A percentile compares a stretch with the other conserved stretches of the same genome.
Conservation (phyloP, 2,329 filamentous ascomycete genomes). For the Neonectria sp. region DNA sequence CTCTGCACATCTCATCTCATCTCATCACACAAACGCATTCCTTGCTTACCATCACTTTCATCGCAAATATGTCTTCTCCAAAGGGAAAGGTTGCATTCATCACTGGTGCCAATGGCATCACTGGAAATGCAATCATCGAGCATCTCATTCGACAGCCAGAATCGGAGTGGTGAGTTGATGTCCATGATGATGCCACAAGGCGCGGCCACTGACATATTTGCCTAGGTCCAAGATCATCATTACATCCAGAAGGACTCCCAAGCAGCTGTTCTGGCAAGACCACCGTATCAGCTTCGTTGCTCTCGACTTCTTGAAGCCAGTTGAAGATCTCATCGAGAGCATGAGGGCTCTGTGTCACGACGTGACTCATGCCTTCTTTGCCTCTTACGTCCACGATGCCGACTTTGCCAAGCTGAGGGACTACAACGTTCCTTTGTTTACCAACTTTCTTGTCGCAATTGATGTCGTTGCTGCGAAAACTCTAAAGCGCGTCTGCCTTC, state of each 20-base stretch:
- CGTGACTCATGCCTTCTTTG: constrained; percentile 37
- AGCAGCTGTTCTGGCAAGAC: constrained; percentile 35
- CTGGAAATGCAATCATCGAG: constrained; percentile 38
- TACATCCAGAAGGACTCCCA: constrained; percentile 30
- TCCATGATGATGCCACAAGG: no score
- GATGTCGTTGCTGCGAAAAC: constrained; percentile 34
- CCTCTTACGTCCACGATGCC: constrained; percentile 35
- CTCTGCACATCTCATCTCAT: not conserved
- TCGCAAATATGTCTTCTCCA: constrained; percentile 17
- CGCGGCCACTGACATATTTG: not conserved
- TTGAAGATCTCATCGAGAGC: constrained; percentile 33
- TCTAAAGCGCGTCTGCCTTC: constrained; percentile 34
- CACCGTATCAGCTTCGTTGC: constrained; percentile 34
- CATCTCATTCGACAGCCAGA: constrained; percentile 36
- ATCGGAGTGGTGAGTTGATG: constrained; percentile 30
- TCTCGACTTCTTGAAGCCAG: constrained; percentile 36
- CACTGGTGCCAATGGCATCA: constrained; percentile 38
- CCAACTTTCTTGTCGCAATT: constrained; percentile 35
- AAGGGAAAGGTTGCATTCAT: constrained; percentile 36
- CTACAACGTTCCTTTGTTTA: constrained; percentile 35
- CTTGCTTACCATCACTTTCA: not conserved
- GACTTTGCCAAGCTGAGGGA: constrained; percentile 37
- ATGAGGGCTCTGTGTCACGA: constrained; percentile 36
- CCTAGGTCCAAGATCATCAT: constrained; percentile 41
- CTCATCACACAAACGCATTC: not conserved